Conservation (phyloP, 176 grass and related monocot species). For the Zea mays region Zm-B73-REFERENCE-NAM-5.0 NC_050097.1:2085001-2085500, state of each 20-base stretch:
- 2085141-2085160: constrained; percentile 11
- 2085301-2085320: neutral
- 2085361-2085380: constrained; percentile 22
- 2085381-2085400: neutral
- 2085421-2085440: neutral
- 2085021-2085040: no score
- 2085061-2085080: constrained; percentile 17
- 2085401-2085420: neutral
- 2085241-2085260: neutral
- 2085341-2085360: neutral
- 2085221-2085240: neutral
- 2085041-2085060: no score
- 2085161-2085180: neutral
- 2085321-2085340: neutral
- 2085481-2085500: constrained; percentile 2
- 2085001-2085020: no score
- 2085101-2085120: neutral
- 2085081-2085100: neutral
- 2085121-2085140: neutral
- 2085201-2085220: neutral
- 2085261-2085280: constrained; percentile 6
- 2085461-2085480: neutral
- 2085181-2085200: constrained; percentile 10
- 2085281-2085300: neutral
- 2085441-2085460: neutral